phyloP scores from a whole-genome alignment of 495 filamentous ascomycete species.

The Penicillium atrosanguineum region DNA sequence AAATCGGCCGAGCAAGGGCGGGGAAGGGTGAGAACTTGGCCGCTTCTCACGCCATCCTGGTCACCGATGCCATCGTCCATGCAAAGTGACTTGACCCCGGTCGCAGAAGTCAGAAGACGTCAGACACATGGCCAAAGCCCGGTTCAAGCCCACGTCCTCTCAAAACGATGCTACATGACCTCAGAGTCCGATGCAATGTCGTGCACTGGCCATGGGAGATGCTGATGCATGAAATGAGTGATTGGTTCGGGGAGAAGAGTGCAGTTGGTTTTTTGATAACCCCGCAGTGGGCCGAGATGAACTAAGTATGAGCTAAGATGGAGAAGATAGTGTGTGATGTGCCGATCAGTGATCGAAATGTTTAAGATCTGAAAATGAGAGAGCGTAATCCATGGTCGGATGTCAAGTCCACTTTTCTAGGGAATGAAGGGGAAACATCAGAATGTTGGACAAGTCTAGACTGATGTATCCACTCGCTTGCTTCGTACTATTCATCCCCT shows the following conservation, averaged over 20 bases:
- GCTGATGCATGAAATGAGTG: background rate
- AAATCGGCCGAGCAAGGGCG: background rate
- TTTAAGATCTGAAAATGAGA: background rate
- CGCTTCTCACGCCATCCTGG: background rate
- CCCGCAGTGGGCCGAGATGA: background rate
- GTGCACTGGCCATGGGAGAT: background rate
- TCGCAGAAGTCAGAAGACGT: background rate
- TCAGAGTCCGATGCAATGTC: background rate
- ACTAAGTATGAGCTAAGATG: background rate
- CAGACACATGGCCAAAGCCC: background rate
- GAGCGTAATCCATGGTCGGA: background rate
- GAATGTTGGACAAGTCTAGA: background rate
- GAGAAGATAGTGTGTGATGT: background rate
- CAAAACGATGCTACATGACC: conserved; percentile 3
- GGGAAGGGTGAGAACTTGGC: background rate
- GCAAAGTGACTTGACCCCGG: background rate
- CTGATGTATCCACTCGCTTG: background rate
- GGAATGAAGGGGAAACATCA: background rate
- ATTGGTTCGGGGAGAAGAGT: background rate
- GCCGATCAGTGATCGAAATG: background rate
- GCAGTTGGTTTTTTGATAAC: background rate
- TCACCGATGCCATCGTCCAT: background rate
- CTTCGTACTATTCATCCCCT: background rate
- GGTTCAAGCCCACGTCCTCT: background rate
- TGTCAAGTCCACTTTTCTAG: background rate